Base-by-base conservation (phyloP, 805 yeast genomes). In the Pichia phayaonensis region DNA sequence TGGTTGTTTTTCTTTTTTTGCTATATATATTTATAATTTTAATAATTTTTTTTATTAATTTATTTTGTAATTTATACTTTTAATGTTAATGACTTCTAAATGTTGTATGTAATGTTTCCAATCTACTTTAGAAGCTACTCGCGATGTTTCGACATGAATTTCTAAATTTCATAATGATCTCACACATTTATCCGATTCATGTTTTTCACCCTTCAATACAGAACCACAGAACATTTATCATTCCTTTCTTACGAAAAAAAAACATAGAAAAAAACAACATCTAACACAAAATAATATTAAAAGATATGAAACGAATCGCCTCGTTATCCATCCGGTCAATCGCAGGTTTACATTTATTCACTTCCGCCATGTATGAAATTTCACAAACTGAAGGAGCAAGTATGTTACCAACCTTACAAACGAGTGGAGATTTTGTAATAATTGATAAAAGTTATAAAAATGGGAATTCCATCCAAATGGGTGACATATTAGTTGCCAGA, bases 381-480 rank as follows among this genome's bases (percentile, higher is more conserved):
- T 62, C 67, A 8, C 89, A 82, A 59, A 88, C 98, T 0, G 72
- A 82, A 55, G 99, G 99, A 2, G 97, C 90, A 62, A 86, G 96
- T 26, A 94, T 94, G 99, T 74, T 94, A 40, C 97, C 98, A 0
- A 90, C 98, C 0, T 67, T 94, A 22, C 81, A 83, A 47, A 79
- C 83, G 11, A 69, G 76, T 22, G 78, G 84, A 46, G 97, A 92
- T 64, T 88, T 77, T 63, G 95, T 88, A 15, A 86, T 86, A 57
- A 86, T 87, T 1, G 71, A 81, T 56, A 92, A 88, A 59, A 65
- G 70, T 48, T 75, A 77, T 62, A 72, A 80, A 47, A 67, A 74
- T 45, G 97, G 96, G 1, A 70, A 84, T 50, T 73, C 73, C n/a
- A 63, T 89, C 6, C 65, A 75, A 42, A 78, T 84, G 56, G 99